Evolutionary conservation across 2,329 filamentous ascomycete genomes (phyloP).

Genomic region (Diaporthe sp.): DNA sequence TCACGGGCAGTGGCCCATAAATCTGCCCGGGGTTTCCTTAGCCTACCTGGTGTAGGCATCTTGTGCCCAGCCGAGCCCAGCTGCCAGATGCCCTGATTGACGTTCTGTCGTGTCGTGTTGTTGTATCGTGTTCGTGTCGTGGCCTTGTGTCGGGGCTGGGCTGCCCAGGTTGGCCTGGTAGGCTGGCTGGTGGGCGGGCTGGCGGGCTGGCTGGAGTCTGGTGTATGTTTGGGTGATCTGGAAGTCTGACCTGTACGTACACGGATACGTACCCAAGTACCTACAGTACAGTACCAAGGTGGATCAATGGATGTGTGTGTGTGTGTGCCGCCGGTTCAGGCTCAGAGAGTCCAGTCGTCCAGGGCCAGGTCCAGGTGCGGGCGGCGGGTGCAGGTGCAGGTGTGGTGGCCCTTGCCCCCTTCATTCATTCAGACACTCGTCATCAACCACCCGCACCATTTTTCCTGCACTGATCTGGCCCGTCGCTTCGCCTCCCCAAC

Average conservation of each 20-base stretch:
- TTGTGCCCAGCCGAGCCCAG: not conserved
- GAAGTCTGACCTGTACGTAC: not conserved
- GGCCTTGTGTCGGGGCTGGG: constrained; percentile 1
- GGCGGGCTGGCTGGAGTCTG: not conserved
- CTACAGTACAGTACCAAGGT: too few species aligned
- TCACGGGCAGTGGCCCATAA: constrained; percentile 14
- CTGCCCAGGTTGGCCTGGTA: not conserved
- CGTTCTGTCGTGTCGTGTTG: not conserved
- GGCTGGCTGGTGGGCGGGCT: not conserved
- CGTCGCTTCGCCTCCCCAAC: constrained; percentile 26
- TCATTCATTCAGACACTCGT: constrained; percentile 31
- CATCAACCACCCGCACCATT: constrained; percentile 26
- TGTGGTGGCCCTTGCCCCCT: constrained; percentile 32
- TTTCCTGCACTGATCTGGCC: not conserved
- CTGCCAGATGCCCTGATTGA: not conserved
- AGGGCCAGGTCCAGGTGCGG: not conserved
- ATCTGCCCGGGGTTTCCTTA: constrained; percentile 26
- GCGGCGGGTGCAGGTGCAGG: not conserved
- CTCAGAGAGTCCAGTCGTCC: not conserved
- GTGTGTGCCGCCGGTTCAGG: not conserved
- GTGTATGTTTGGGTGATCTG: not conserved
- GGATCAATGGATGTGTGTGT: too few species aligned
- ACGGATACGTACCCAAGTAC: not conserved
- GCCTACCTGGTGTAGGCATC: not conserved
- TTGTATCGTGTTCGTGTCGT: constrained; percentile 6